Percentiles rank a stretch among this genome's conserved stretches.
Evolutionary conservation across 2,329 filamentous ascomycete genomes (phyloP).

Genomic region (Bipolaris oryzae): DNA sequence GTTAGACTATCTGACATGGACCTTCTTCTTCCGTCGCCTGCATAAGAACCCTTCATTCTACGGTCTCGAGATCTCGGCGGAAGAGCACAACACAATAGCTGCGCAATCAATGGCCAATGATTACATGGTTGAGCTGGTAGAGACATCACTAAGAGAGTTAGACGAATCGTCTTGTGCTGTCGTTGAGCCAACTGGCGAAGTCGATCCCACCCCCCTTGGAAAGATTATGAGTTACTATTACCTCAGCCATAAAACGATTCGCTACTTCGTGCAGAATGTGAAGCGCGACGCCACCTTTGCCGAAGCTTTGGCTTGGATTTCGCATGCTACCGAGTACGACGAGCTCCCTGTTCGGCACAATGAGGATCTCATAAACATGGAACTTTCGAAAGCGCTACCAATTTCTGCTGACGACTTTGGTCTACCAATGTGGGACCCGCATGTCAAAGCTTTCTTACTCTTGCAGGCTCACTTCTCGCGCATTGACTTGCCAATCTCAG

Average conservation of each 20-base stretch:
- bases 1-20: constrained; percentile 97
- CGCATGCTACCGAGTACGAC: constrained; percentile 90
- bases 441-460: constrained; percentile 93
- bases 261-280: constrained; percentile 77
- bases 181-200: constrained; percentile 82
- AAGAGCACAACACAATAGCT: constrained; percentile 85
- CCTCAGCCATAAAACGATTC: constrained; percentile 88
- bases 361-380: constrained; percentile 94
- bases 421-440: constrained; percentile 96
- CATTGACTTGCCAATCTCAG: constrained; percentile 88
- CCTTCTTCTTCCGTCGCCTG: constrained; percentile 95
- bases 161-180: constrained; percentile 83
- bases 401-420: constrained; percentile 67
- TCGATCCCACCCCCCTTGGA: constrained; percentile 87
- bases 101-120: constrained; percentile 90
- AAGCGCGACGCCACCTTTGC: constrained; percentile 77
- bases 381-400: constrained; percentile 82
- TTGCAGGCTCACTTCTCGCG: constrained; percentile 95
- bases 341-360: constrained; percentile 98
- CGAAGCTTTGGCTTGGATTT: constrained; percentile 91
- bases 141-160: constrained; percentile 81
- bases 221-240: constrained; percentile 99
- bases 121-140: constrained; percentile 92
- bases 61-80: constrained; percentile 88
- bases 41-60: constrained; percentile 99